Evolutionary conservation across 1,139 yeast species (phyloP).

Genomic region (Kodamaea derodonti): DNA sequence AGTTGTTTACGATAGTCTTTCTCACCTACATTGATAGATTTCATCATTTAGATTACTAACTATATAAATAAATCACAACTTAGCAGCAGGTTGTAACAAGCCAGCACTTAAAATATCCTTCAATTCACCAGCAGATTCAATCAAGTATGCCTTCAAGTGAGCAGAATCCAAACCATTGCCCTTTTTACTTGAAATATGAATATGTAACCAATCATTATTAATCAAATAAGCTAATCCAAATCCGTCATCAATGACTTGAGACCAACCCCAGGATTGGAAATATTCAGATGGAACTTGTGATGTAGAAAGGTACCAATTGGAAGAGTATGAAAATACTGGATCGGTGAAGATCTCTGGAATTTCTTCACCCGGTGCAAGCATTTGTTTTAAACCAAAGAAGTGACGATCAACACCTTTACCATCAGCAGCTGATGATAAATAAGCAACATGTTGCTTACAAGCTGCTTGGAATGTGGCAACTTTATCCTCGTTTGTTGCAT

Average conservation of each 20-base stretch:
- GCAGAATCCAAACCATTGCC: slow-evolving; percentile 65
- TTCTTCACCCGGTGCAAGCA: slow-evolving; percentile 55
- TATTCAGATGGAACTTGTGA: slow-evolving; percentile 87
- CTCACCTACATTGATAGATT: no score
- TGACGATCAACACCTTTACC: slow-evolving; percentile 96
- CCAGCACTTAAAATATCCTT: slow-evolving; percentile 54
- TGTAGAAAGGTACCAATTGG: slow-evolving; percentile 83
- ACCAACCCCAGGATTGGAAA: slow-evolving; percentile 95
- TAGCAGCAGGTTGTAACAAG: slow-evolving; percentile 37
- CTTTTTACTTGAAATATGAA: slow-evolving; percentile 79
- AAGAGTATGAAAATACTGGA: slow-evolving; percentile 70
- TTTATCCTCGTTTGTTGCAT: slow-evolving; percentile 54
- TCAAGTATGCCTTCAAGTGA: slow-evolving; percentile 64
- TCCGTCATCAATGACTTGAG: slow-evolving; percentile 93
- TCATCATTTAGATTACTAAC: no score
- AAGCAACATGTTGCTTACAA: slow-evolving; percentile 67
- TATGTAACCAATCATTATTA: slow-evolving; percentile 79
- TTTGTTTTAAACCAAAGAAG: slow-evolving; percentile 80
- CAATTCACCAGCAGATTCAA: slow-evolving; percentile 80
- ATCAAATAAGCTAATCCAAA: slow-evolving; percentile 93
- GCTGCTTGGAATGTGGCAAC: slow-evolving; percentile 71
- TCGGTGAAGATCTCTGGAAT: slow-evolving; percentile 74
- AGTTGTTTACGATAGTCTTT: no score
- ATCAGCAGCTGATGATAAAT: slow-evolving; percentile 72
- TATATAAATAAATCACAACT: slow-evolving; percentile 19